Base-by-base conservation (phyloP, 1,284 basidiomycete species). In the Irpex sp. region DNA sequence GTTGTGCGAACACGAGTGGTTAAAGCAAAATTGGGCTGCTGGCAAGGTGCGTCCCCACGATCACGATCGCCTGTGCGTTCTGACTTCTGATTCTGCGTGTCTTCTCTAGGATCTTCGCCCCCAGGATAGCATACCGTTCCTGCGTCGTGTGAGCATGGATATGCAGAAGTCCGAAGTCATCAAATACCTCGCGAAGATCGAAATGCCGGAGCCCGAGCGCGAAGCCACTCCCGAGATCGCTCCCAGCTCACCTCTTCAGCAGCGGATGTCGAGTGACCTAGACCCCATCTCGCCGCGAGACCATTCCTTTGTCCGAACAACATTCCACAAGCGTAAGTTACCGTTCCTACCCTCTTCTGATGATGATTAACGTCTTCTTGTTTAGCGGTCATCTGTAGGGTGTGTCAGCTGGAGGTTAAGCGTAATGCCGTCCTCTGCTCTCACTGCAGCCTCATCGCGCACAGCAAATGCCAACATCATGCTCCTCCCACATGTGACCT, bases 71-170 rank as follows among this genome's bases (percentile, higher is more conserved):
- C 5, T 55, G 47, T 15, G 15, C 37, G 15, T 38, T 21, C 37
- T 26, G 26, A 26, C 26, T 21, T 37, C 31, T 51, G 31, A 4
- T 19, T 36, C 34, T 59, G n/a, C 37, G 17, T 36, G 17, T 40
- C 49, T 44, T 17, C 31, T 2, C n/a, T 47, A 93, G 91, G 88
- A 91, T 65, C 77, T 95, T 21, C 89, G 92, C 19, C 91, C 91
- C 44, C 93, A 97, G 74, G 96, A 98, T 71, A 96, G 93, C 69
- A 92, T 98, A 44, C 96, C 96, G 3, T 97, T 97, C 81, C 80
- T 97, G 21, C 89, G 93, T 17, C 88, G 96, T 3, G 91, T 97
- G 73, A 96, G 93, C 73, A 83, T 88, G 64, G 94, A 96, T 69
- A 74, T 93, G 61, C 89, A 92, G 64, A 89, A 90, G 71, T 80